Evolutionary conservation across 495 filamentous ascomycete species (phyloP).

Genomic region (Penicillium flavigenum): DNA sequence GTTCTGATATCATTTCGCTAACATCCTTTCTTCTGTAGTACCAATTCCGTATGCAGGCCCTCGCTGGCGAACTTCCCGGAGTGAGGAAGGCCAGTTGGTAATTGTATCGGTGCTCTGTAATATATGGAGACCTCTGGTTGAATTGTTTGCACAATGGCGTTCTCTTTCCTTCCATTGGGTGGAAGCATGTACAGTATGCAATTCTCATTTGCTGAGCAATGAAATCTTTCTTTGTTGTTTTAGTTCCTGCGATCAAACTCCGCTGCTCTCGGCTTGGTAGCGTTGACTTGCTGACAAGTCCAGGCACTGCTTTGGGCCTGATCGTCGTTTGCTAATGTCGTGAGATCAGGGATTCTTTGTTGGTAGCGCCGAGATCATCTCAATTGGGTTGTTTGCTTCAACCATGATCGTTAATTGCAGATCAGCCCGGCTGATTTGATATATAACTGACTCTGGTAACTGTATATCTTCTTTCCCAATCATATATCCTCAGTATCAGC

Average conservation of each 20-base stretch:
- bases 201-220: constrained; percentile 8
- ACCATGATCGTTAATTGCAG: neutral
- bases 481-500: neutral
- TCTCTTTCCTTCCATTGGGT: constrained; percentile 29
- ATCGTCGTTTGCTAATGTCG: constrained; percentile 1
- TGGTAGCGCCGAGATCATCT: neutral
- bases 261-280: neutral
- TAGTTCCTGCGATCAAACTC: neutral
- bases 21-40: constrained; percentile 55
- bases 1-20: constrained; percentile 18
- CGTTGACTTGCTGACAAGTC: neutral
- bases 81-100: constrained; percentile 97
- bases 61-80: constrained; percentile 84
- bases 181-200: constrained; percentile 40
- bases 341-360: neutral
- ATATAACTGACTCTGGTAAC: neutral
- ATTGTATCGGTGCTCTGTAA: constrained; percentile 9
- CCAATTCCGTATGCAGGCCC: constrained; percentile 86
- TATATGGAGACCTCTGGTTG: constrained; percentile 24
- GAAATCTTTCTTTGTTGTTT: neutral
- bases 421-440: neutral
- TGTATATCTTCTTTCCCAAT: neutral
- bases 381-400: neutral
- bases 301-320: neutral
- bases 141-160: constrained; percentile 32